phyloP scores from a whole-genome alignment of 208 protist genomes.

The Leishmania turanica region DNA sequence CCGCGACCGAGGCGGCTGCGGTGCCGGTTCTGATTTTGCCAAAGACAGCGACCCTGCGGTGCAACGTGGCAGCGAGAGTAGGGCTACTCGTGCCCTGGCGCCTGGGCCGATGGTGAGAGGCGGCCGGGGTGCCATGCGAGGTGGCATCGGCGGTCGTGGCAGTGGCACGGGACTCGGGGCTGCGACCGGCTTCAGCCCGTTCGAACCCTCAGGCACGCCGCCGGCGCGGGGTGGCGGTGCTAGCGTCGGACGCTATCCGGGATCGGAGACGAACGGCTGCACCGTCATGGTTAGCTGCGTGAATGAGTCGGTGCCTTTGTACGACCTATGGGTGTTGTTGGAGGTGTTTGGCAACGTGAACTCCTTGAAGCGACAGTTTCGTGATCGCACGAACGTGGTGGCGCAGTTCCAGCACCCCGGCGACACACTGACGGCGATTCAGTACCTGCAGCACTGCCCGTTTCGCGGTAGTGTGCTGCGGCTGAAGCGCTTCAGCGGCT shows the following conservation, averaged over 20 bases:
- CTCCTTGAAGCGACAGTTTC: slow-evolving; percentile 81
- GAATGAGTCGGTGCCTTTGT: slow-evolving; percentile 61
- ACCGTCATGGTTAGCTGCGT: slow-evolving; percentile 78
- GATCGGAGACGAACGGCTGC: slow-evolving; percentile 28
- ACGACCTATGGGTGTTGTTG: slow-evolving; percentile 86
- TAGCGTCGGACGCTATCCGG: slow-evolving; percentile 1
- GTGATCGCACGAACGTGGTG: slow-evolving; percentile 68
- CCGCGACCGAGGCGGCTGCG: background rate
- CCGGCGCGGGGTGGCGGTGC: slow-evolving; percentile 7
- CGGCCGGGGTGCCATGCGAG: slow-evolving; percentile 22
- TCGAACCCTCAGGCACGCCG: slow-evolving; percentile 4
- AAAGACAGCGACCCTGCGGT: background rate
- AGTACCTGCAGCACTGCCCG: slow-evolving; percentile 73
- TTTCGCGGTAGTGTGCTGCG: slow-evolving; percentile 63
- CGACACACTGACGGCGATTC: slow-evolving; percentile 69
- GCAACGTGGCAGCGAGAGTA: background rate
- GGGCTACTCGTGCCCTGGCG: background rate
- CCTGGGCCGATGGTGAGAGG: slow-evolving; percentile 21
- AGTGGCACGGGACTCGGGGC: slow-evolving; percentile 5
- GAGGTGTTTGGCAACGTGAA: slow-evolving; percentile 92
- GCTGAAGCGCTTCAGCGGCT: slow-evolving; percentile 79
- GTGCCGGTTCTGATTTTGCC: background rate
- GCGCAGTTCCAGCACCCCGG: slow-evolving; percentile 80
- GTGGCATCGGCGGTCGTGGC: slow-evolving; percentile 32
- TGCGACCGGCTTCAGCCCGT: slow-evolving; percentile 21